These are phyloP conservation scores for Helicocarpus griseus DNA, from an alignment of 2,329 filamentous ascomycete species.

Conservation along the genomic window DNA sequence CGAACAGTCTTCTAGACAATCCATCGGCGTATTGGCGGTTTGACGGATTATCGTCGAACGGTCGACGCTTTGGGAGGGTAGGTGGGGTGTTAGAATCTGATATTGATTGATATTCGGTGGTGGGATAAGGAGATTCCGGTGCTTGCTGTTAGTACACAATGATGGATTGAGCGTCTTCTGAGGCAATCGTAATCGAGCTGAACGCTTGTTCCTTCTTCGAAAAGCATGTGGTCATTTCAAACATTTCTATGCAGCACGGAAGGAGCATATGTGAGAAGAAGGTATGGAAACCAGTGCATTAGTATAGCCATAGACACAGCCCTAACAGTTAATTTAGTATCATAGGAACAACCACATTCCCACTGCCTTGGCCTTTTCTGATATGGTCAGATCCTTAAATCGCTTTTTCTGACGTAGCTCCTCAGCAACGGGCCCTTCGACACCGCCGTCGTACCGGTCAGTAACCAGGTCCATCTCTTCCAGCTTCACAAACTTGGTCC, in stretches of 20 bases:
- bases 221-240: too few relatives aligned
- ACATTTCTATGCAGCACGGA: neutral
- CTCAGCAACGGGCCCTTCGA: constrained; percentile 19
- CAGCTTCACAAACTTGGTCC: constrained; percentile 36
- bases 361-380: constrained; percentile 20
- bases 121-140: too few relatives aligned
- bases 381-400: constrained; percentile 12
- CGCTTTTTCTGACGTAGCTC: constrained; percentile 18
- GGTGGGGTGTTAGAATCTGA: too few relatives aligned
- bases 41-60: too few relatives aligned
- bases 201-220: neutral
- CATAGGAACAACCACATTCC: constrained; percentile 34
- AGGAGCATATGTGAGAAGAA: neutral
- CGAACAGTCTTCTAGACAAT: too few relatives aligned
- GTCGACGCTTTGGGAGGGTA: too few relatives aligned
- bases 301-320: neutral
- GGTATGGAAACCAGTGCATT: neutral
- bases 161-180: too few relatives aligned
- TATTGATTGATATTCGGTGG: too few relatives aligned
- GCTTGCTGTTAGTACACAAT: too few relatives aligned
- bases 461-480: constrained; percentile 44
- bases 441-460: constrained; percentile 30
- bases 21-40: too few relatives aligned
- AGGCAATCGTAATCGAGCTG: neutral
- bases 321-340: neutral